These are phyloP conservation scores for Aristolochia contorta DNA, from an alignment of 164 flowering plant genomes.

Conservation along the genomic window DNA sequence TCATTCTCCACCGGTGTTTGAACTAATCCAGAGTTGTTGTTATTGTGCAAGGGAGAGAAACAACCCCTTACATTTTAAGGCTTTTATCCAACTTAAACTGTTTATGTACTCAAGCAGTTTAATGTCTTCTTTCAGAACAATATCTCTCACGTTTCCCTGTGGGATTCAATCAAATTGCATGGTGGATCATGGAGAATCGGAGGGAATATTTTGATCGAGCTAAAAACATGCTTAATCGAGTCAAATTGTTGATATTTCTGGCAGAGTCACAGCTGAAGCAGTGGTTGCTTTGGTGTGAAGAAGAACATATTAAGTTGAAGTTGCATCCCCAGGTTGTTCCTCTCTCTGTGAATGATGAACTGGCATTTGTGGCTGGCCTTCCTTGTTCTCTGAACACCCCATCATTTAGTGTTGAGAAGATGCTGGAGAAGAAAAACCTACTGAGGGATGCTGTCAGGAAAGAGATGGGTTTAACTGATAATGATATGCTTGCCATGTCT, in stretches of 20 bases:
- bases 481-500: constrained; percentile 77
- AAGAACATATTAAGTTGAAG: constrained; percentile 69
- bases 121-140: constrained; percentile 48
- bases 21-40: too few species aligned
- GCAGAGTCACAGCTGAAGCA: constrained; percentile 79
- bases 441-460: constrained; percentile 64
- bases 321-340: constrained; percentile 55
- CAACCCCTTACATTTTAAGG: too few species aligned
- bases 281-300: constrained; percentile 89
- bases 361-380: constrained; percentile 92
- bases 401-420: constrained; percentile 48
- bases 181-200: constrained; percentile 99
- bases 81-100: too few species aligned
- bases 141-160: constrained; percentile 56
- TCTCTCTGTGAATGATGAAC: constrained; percentile 89
- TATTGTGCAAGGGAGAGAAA: too few species aligned
- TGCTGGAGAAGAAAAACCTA: constrained; percentile 58
- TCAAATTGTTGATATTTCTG: constrained; percentile 70
- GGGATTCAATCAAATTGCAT: constrained; percentile 73
- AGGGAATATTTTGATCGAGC: constrained; percentile 82
- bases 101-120: neutral
- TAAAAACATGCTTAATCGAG: constrained; percentile 59
- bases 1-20: too few species aligned
- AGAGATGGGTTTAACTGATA: constrained; percentile 80
- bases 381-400: constrained; percentile 74